Evolutionary conservation across 192 early-diverging fungal genomes (phyloP).

Genomic region (Rhizoclosmatium sp.): DNA sequence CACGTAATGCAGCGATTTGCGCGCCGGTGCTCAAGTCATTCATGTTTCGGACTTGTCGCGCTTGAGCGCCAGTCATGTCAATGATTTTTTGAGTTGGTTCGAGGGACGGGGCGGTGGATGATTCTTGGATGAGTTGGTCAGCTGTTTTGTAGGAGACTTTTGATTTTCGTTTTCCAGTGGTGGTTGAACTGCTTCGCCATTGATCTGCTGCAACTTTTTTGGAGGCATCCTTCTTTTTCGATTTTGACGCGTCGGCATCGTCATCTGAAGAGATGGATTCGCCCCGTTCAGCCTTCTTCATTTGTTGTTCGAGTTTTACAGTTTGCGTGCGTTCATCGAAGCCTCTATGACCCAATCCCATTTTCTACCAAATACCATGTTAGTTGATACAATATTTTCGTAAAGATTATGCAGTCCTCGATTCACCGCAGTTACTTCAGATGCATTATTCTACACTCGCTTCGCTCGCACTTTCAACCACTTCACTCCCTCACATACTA

Average conservation of each 20-base stretch:
- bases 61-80: slow-evolving; percentile 83
- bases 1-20: slow-evolving; percentile 45
- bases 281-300: slow-evolving; percentile 24
- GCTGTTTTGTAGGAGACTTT: slow-evolving; percentile 79
- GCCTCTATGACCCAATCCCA: slow-evolving; percentile 84
- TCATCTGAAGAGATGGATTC: slow-evolving; percentile 38
- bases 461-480: too few species aligned
- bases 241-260: slow-evolving; percentile 47
- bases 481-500: not conserved
- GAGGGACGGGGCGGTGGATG: not conserved
- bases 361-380: slow-evolving; percentile 38
- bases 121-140: slow-evolving; percentile 70
- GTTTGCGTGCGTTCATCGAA: slow-evolving; percentile 82
- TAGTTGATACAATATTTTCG: too few species aligned
- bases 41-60: slow-evolving; percentile 47
- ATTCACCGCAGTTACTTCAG: too few species aligned
- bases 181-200: slow-evolving; percentile 50
- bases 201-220: slow-evolving; percentile 26
- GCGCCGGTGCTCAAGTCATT: slow-evolving; percentile 44
- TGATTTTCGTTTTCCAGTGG: slow-evolving; percentile 51
- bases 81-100: slow-evolving; percentile 69
- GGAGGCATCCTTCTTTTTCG: slow-evolving; percentile 42
- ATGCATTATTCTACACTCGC: too few species aligned
- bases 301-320: slow-evolving; percentile 60
- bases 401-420: too few species aligned